Base-by-base conservation (phyloP, 441 rosid genomes). In the Pelargonium exstipulatum region DNA sequence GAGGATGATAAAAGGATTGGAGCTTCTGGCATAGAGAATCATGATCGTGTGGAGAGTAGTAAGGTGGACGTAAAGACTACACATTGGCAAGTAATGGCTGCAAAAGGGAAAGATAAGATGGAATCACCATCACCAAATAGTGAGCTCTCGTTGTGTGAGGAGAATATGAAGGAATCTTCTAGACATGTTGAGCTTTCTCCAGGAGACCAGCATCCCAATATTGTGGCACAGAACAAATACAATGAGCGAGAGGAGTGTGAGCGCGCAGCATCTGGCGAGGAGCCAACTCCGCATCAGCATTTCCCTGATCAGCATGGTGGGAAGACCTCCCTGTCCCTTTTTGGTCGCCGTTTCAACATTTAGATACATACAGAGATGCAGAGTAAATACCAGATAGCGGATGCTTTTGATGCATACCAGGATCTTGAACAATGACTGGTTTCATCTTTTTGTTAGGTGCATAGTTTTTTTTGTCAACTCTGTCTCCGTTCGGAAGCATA, bases 161-260 rank as follows among this genome's bases (percentile, higher is more conserved):
- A 58, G 73, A 58, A 53, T 43, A 24, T 8, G 4, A 49, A 10
- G 67, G 61, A 69, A 20, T 9, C 68, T 2, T 35, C 53, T 18
- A 58, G 16, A 63, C 24, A 71, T 53, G 75, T 74, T 10, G 77
- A 72, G 68, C 83, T 79, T 62, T 66, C 69, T 6, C 51, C 74
- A 14, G 72, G 78, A 51, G 6, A 37, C 37, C 68, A 32, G 20
- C 32, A 68, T 10, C 12, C 13, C 32, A 35, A 35, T 35, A 35
- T 35, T 9, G 49, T 10, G 49, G 4, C 49, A 45, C 49, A 9
- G n/a, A 45, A 45, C 49, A 9, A 45, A 12, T 1, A 45, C 49
- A 45, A 45, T 45, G 49, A 45, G 6, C 40, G 40, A 5, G 40
- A 35, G 40, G 40, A 35, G 40, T 35, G 40, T 12, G 18, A 14